Evolutionary conservation across 2,329 filamentous ascomycete genomes (phyloP).

Genomic region (Gnomoniopsis sp.): DNA sequence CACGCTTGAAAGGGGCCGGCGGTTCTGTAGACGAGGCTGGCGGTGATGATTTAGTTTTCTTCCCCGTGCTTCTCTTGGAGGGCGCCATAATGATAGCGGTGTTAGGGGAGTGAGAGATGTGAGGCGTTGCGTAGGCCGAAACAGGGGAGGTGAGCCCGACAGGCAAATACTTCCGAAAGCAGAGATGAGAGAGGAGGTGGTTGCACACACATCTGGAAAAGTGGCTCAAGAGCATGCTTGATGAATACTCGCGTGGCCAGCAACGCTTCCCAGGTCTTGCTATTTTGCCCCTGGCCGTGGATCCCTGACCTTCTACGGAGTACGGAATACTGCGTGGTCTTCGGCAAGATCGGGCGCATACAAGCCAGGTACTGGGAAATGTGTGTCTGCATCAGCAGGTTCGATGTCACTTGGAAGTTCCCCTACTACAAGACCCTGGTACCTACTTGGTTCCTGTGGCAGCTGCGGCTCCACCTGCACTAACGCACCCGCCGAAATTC

Average conservation of each 20-base stretch:
- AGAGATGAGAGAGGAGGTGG: too few species aligned
- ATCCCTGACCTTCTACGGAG: too few species aligned
- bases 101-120: not conserved
- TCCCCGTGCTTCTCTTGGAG: slow-evolving; percentile 28
- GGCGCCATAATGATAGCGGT: slow-evolving; percentile 23
- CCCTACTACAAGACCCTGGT: not conserved
- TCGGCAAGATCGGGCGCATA: not conserved
- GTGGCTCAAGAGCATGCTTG: too few species aligned
- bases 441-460: too few species aligned
- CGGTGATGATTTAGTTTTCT: slow-evolving; percentile 28
- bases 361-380: not conserved
- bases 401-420: not conserved
- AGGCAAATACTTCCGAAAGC: too few species aligned
- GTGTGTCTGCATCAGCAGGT: too few species aligned
- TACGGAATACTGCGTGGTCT: too few species aligned
- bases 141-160: not conserved
- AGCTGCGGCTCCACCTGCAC: not conserved
- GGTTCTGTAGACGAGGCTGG: slow-evolving; percentile 29
- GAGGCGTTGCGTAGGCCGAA: not conserved
- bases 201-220: too few species aligned
- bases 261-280: not conserved
- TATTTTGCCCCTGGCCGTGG: not conserved
- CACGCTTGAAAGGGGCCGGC: slow-evolving; percentile 66
- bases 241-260: too few species aligned
- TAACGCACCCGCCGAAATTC: not conserved